Evolutionary conservation across 2,329 filamentous ascomycete genomes (phyloP).

Genomic region (Pestalotiopsis sp.): DNA sequence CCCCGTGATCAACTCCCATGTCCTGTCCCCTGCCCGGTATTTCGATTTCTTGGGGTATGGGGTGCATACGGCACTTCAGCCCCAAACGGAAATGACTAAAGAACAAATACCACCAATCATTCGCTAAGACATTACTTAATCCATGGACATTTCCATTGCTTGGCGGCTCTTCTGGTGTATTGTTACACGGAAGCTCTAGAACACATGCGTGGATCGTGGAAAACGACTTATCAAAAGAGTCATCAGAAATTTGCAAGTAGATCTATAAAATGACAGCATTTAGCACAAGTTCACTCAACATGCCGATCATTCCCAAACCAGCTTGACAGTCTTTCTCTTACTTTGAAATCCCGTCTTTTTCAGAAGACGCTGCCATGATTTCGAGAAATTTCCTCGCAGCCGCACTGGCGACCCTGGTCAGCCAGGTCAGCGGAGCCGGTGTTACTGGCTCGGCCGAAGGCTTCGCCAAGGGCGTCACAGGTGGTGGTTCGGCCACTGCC

Average conservation of each 20-base stretch:
- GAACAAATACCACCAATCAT: slow-evolving; percentile 14
- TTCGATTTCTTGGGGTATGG: background rate
- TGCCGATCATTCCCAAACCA: background rate
- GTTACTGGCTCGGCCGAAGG: slow-evolving; percentile 43
- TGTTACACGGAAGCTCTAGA: slow-evolving; percentile 1
- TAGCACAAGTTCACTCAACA: background rate
- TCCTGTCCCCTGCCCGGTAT: slow-evolving; percentile 1
- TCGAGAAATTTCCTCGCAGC: background rate
- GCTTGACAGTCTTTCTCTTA: background rate
- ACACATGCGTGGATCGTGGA: background rate
- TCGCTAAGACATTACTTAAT: background rate
- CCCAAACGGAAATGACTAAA: slow-evolving; percentile 3
- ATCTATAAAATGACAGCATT: background rate
- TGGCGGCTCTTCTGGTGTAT: background rate
- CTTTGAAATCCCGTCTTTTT: background rate
- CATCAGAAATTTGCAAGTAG: background rate
- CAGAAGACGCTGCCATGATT: background rate
- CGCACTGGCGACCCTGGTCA: slow-evolving; percentile 3
- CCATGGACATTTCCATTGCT: background rate
- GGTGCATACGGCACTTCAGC: background rate
- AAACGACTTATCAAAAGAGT: background rate
- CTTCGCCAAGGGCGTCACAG: slow-evolving; percentile 56
- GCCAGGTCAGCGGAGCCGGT: slow-evolving; percentile 23
- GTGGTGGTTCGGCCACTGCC: slow-evolving; percentile 56
- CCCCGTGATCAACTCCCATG: background rate